A percentile compares a stretch with the other conserved stretches of the same genome.
These are phyloP conservation scores for Ascoidea asiatica DNA, from an alignment of 805 yeast species.

Conservation along the genomic window DNA sequence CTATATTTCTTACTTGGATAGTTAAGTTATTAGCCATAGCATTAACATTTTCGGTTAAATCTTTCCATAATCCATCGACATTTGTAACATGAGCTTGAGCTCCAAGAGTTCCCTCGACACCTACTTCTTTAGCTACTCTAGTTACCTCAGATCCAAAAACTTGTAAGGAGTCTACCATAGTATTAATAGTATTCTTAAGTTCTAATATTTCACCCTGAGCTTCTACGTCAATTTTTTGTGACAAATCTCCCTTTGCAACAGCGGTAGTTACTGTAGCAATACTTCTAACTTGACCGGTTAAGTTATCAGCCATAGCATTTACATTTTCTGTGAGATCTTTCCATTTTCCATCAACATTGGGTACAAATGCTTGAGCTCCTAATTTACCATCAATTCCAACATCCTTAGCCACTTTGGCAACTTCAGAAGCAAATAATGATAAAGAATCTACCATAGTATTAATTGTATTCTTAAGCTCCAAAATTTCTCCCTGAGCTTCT, in stretches of 20 bases:
- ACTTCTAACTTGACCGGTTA: slow-evolving; percentile 85
- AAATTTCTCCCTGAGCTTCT: slow-evolving; percentile 71
- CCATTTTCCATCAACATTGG: slow-evolving; percentile 87
- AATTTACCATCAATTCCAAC: slow-evolving; percentile 89
- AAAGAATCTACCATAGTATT: slow-evolving; percentile 84
- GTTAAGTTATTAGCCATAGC: slow-evolving; percentile 82
- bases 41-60: slow-evolving; percentile 72
- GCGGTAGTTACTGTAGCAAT: slow-evolving; percentile 91
- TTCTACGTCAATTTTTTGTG: slow-evolving; percentile 80
- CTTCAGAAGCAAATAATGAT: slow-evolving; percentile 70
- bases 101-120: slow-evolving; percentile 83
- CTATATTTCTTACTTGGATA: slow-evolving; percentile 78
- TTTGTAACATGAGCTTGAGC: slow-evolving; percentile 80
- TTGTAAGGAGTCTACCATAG: slow-evolving; percentile 81
- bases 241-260: slow-evolving; percentile 88
- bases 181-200: slow-evolving; percentile 70
- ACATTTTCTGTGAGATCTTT: slow-evolving; percentile 83
- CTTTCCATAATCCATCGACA: slow-evolving; percentile 79
- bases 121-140: slow-evolving; percentile 79
- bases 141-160: slow-evolving; percentile 74
- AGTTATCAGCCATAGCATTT: slow-evolving; percentile 85
- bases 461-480: slow-evolving; percentile 67
- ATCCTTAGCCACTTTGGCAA: slow-evolving; percentile 76
- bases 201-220: slow-evolving; percentile 69
- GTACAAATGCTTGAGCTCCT: slow-evolving; percentile 85